phyloP scores from a whole-genome alignment of 2,329 filamentous ascomycete species.

The Aspergillus thermomutatus region DNA sequence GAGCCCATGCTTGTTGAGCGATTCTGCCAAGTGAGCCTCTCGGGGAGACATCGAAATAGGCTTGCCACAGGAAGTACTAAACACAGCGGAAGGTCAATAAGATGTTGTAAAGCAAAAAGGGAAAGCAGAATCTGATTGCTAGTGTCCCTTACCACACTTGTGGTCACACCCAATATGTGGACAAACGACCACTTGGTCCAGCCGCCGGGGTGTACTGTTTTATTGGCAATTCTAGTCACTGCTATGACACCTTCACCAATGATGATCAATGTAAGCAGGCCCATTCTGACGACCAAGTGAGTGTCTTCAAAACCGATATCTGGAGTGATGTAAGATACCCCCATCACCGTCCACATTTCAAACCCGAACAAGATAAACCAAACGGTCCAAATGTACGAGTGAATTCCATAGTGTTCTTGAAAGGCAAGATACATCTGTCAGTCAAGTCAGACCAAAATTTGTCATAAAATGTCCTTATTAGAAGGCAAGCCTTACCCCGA shows the following conservation, averaged over 20 bases:
- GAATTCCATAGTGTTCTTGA: constrained; percentile 15
- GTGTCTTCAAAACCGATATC: constrained; percentile 61
- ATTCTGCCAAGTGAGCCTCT: constrained; percentile 49
- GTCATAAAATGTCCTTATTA: neutral
- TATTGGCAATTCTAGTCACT: constrained; percentile 55
- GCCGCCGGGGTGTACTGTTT: constrained; percentile 40
- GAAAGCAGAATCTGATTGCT: neutral
- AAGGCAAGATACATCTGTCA: constrained; percentile 35
- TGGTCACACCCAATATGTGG: constrained; percentile 37
- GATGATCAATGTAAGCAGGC: constrained; percentile 62
- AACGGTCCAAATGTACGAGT: constrained; percentile 40
- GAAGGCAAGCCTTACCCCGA: constrained; percentile 20
- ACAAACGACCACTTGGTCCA: constrained; percentile 41
- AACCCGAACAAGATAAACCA: constrained; percentile 56
- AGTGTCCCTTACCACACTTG: constrained; percentile 31
- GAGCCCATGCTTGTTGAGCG: constrained; percentile 54
- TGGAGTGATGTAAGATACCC: constrained; percentile 53
- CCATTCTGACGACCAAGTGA: constrained; percentile 62
- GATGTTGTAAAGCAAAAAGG: neutral
- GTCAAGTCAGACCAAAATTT: constrained; percentile 3
- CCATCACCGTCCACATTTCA: constrained; percentile 53
- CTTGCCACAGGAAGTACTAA: constrained; percentile 60
- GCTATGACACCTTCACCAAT: constrained; percentile 64
- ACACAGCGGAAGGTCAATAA: constrained; percentile 4
- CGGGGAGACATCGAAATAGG: constrained; percentile 58